Conservation (phyloP, 1,139 yeast genomes). For the Martiniozyma asiatica region DNA sequence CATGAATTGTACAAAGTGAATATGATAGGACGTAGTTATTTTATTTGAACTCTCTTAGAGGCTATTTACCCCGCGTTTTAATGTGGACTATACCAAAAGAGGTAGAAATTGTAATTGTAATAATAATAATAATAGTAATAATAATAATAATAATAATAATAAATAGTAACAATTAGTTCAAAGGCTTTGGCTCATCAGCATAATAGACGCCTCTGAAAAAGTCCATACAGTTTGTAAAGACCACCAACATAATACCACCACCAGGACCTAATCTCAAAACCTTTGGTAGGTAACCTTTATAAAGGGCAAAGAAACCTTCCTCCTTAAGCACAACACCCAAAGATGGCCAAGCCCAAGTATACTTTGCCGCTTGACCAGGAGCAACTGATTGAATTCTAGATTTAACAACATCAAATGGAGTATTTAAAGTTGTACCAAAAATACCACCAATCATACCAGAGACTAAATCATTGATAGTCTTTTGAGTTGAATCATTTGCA, state of each 20-base stretch:
- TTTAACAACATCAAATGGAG: constrained; percentile 97
- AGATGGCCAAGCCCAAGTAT: constrained; percentile 87
- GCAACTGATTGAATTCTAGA: constrained; percentile 91
- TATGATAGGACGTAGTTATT: too few species aligned
- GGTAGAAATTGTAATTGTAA: too few species aligned
- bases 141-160: too few species aligned
- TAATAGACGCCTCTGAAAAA: constrained; percentile 67
- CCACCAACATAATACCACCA: constrained; percentile 95
- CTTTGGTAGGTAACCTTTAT: constrained; percentile 94
- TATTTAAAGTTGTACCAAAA: constrained; percentile 82
- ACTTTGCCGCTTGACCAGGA: constrained; percentile 56
- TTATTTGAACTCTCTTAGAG: too few species aligned
- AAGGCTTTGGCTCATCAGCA: constrained; percentile 12
- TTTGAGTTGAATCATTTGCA: constrained; percentile 55
- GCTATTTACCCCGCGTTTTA: too few species aligned
- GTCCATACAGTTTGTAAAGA: constrained; percentile 89
- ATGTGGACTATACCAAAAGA: too few species aligned
- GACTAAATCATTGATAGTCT: constrained; percentile 74
- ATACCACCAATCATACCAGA: constrained; percentile 97
- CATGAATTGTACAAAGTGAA: too few species aligned
- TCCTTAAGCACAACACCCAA: constrained; percentile 67
- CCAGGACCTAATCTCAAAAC: constrained; percentile 98
- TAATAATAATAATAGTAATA: too few species aligned
- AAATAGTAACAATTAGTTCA: too few species aligned
- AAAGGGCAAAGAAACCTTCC: constrained; percentile 81